phyloP scores from a whole-genome alignment of 257 asterid species.

The Solanum acaule region DNA sequence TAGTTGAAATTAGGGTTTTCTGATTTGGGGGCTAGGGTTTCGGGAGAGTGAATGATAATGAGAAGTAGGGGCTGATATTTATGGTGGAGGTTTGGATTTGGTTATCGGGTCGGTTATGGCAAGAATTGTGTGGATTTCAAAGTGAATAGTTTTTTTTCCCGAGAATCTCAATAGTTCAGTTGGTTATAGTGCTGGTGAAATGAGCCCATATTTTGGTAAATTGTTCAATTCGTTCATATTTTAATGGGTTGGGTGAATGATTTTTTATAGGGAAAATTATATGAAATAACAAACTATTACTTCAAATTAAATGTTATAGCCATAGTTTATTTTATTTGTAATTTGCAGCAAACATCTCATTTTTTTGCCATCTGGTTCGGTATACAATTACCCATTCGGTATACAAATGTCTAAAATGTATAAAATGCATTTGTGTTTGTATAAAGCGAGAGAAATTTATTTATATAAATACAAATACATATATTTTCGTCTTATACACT shows the following conservation, averaged over 20 bases:
- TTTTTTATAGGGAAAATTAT: no score
- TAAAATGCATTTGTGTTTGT: no score
- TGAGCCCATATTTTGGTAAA: accelerated
- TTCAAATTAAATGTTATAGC: no score
- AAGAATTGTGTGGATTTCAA: background rate
- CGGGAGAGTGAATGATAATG: background rate
- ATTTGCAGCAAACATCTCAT: accelerated
- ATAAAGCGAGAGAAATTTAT: no score
- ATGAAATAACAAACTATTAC: no score
- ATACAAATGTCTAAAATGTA: no score
- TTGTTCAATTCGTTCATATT: no score
- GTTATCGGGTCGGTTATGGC: background rate
- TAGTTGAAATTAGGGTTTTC: constrained; percentile 2
- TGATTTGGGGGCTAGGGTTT: constrained; percentile 10
- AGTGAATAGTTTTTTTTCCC: background rate
- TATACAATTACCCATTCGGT: no score
- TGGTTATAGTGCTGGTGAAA: background rate
- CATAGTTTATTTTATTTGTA: no score
- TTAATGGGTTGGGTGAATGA: accelerated
- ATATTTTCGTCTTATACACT: no score
- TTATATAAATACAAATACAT: no score
- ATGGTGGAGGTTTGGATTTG: background rate
- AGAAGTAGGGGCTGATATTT: background rate
- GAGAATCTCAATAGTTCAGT: background rate
- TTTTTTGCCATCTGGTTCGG: no score